A percentile compares a stretch with the other conserved stretches of the same genome.
Evolutionary conservation across 2,329 filamentous ascomycete genomes (phyloP).

Genomic region (Chrysoporthe deuterocubensis): DNA sequence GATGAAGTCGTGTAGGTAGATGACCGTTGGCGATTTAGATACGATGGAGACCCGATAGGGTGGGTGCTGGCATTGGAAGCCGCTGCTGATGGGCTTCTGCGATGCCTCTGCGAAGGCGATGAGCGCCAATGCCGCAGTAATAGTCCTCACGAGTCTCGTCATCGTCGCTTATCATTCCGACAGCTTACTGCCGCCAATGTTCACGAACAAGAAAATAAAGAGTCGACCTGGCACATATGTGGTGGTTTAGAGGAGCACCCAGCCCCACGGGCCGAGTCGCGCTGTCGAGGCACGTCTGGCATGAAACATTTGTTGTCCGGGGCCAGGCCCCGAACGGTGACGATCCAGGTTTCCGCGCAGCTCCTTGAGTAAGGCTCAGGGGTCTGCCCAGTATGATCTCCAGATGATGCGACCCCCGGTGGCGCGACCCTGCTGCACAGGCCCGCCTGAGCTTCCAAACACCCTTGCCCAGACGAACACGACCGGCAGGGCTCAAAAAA

Average conservation of each 20-base stretch:
- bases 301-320: not conserved
- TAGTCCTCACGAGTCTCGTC: not conserved
- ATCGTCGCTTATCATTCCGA: not conserved
- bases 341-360: not conserved
- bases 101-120: constrained; percentile 15
- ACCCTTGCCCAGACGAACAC: constrained; percentile 5
- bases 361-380: constrained; percentile 13
- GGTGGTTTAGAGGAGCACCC: not conserved
- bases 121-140: not conserved
- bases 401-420: constrained; percentile 20
- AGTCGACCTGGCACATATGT: not conserved
- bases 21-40: constrained; percentile 43
- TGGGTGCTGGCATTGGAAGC: constrained; percentile 38
- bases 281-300: not conserved
- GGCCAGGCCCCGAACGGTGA: not conserved
- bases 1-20: constrained; percentile 45
- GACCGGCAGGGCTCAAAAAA: not conserved
- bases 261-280: not conserved
- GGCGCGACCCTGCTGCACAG: constrained; percentile 1
- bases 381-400: constrained; percentile 23
- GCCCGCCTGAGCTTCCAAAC: not conserved
- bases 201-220: not conserved
- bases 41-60: constrained; percentile 40
- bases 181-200: not conserved
- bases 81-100: constrained; percentile 34